Conservation (phyloP, 2,329 filamentous ascomycete genomes). For the Ophiosphaerella korrae region DNA sequence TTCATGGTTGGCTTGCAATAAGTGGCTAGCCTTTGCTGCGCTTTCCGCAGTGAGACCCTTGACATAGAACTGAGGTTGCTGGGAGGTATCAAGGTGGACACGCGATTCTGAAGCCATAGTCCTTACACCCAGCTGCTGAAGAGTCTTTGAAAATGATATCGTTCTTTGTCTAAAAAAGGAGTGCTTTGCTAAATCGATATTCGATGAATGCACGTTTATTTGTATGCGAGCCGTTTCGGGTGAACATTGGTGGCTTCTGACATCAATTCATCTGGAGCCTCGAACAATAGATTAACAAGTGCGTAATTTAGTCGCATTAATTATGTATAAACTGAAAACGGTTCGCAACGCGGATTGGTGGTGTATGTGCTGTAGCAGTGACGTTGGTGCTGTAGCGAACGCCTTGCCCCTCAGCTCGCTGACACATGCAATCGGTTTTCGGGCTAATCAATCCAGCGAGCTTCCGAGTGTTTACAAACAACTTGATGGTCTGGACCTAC, state of each 20-base stretch:
- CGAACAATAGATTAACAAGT: neutral
- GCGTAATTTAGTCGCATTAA: neutral
- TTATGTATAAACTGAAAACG: neutral
- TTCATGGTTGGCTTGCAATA: slow-evolving; percentile 77
- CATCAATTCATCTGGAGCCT: neutral
- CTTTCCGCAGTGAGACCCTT: slow-evolving; percentile 59
- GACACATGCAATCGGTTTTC: neutral
- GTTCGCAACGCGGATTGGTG: neutral
- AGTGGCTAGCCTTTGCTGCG: slow-evolving; percentile 65
- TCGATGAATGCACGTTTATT: neutral
- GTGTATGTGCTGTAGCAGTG: neutral
- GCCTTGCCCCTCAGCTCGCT: slow-evolving; percentile 1
- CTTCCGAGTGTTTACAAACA: neutral
- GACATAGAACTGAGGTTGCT: slow-evolving; percentile 53
- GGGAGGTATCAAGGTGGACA: slow-evolving; percentile 49
- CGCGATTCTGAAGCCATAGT: slow-evolving; percentile 41
- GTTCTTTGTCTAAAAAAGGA: neutral
- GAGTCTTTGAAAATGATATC: neutral
- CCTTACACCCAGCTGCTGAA: neutral
- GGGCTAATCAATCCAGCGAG: neutral
- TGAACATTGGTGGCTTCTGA: slow-evolving; percentile 7
- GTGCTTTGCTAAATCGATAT: neutral
- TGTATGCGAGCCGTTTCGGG: slow-evolving; percentile 7
- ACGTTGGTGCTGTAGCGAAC: slow-evolving; percentile 11
- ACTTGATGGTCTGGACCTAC: neutral